These are phyloP conservation scores for Kodamaea laetipori DNA, from an alignment of 805 yeast genomes.

Conservation along the genomic window DNA sequence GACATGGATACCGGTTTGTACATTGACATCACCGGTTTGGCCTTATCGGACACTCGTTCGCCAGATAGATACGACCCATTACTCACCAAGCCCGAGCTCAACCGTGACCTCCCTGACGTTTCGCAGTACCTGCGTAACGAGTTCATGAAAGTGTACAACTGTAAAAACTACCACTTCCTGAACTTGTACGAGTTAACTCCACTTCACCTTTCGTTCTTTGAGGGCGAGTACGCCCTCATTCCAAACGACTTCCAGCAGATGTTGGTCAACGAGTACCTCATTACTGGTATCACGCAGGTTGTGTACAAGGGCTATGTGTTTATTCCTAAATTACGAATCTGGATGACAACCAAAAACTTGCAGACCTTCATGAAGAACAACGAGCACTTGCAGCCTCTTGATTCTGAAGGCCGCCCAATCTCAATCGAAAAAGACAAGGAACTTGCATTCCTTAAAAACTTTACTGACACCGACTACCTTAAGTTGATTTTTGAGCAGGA, in stretches of 20 bases:
- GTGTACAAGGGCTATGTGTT: slow-evolving; percentile 46
- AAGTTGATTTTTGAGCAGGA: slow-evolving; percentile 26
- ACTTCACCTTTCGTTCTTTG: slow-evolving; percentile 31
- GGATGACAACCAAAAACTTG: slow-evolving; percentile 41
- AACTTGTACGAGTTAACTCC: slow-evolving; percentile 35
- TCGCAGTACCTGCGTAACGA: slow-evolving; percentile 27
- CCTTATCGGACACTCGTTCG: slow-evolving; percentile 29
- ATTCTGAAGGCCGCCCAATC: neutral
- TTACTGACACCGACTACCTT: slow-evolving; percentile 27
- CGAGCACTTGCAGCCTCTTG: neutral
- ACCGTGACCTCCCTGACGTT: slow-evolving; percentile 6
- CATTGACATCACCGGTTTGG: slow-evolving; percentile 44
- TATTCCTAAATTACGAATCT: slow-evolving; percentile 54
- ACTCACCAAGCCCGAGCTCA: slow-evolving; percentile 7
- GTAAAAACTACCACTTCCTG: slow-evolving; percentile 41
- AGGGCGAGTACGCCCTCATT: slow-evolving; percentile 38
- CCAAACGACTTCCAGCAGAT: slow-evolving; percentile 34
- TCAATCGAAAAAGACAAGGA: slow-evolving; percentile 2
- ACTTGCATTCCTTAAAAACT: slow-evolving; percentile 8
- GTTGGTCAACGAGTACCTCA: slow-evolving; percentile 33
- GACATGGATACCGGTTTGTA: slow-evolving; percentile 49
- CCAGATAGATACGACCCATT: slow-evolving; percentile 20
- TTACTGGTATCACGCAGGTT: slow-evolving; percentile 10
- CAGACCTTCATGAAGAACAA: neutral
- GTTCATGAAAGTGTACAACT: slow-evolving; percentile 34